Evolutionary conservation across 1,284 basidiomycete genomes (phyloP).

Genomic region (Microbotryum violaceum): DNA sequence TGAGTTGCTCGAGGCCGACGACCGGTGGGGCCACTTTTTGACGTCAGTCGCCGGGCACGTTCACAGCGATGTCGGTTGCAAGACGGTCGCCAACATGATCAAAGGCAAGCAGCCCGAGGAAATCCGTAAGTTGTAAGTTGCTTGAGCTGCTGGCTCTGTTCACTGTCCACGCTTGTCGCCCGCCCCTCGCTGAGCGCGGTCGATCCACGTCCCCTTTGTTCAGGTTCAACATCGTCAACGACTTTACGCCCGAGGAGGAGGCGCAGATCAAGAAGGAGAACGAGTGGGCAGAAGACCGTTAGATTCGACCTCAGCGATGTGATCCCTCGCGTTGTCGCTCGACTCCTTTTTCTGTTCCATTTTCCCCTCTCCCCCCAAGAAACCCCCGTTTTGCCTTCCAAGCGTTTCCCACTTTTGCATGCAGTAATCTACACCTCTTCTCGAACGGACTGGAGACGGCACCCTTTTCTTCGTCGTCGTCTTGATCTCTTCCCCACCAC

Average conservation of each 20-base stretch:
- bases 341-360: too few relatives aligned
- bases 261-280: constrained; percentile 99
- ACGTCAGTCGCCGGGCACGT: neutral
- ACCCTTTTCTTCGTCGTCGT: too few relatives aligned
- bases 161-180: neutral
- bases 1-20: constrained; percentile 45
- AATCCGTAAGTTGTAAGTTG: constrained; percentile 76
- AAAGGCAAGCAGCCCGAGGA: constrained; percentile 90
- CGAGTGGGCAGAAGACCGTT: constrained; percentile 51
- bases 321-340: too few relatives aligned
- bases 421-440: too few relatives aligned
- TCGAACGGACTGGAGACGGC: too few relatives aligned
- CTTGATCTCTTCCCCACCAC: too few relatives aligned
- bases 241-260: constrained; percentile 99
- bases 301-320: too few relatives aligned
- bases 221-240: constrained; percentile 54
- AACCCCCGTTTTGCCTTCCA: too few relatives aligned
- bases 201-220: too few relatives aligned
- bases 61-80: constrained; percentile 90
- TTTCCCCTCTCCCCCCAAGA: too few relatives aligned
- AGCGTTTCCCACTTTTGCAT: too few relatives aligned
- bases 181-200: neutral
- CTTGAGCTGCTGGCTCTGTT: neutral
- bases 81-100: constrained; percentile 99
- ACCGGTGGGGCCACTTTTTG: neutral